Conservation (phyloP, 768 basidiomycete genomes). For the Clavulina sp. region DNA sequence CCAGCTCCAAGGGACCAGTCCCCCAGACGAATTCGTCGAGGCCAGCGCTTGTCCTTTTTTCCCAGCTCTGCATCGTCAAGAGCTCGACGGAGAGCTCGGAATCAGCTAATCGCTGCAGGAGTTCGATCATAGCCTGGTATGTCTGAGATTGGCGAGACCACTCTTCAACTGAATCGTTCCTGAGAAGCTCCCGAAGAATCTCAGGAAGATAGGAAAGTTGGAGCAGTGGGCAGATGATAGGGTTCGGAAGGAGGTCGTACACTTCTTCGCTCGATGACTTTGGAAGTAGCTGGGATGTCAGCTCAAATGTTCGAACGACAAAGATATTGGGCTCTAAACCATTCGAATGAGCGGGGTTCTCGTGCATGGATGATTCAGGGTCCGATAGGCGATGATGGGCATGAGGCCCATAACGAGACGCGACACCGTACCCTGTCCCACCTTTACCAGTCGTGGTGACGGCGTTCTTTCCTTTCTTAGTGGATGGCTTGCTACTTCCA, state of each 20-base stretch:
- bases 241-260: conserved; percentile 35
- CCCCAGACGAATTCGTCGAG: conserved; percentile 33
- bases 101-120: conserved; percentile 32
- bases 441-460: conserved; percentile 29
- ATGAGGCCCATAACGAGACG: conserved; percentile 1
- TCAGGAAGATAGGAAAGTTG: conserved; percentile 31
- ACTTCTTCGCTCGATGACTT: conserved; percentile 17
- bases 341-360: too few species aligned
- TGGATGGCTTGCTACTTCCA: too few species aligned
- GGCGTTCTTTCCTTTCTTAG: conserved; percentile 11
- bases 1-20: conserved; percentile 28
- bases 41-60: conserved; percentile 24
- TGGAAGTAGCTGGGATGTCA: conserved; percentile 30
- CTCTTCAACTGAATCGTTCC: conserved; percentile 39
- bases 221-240: conserved; percentile 26
- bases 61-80: conserved; percentile 26
- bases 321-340: too few species aligned
- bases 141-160: conserved; percentile 31
- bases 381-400: conserved; percentile 15
- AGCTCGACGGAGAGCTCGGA: conserved; percentile 32
- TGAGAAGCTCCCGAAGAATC: conserved; percentile 28
- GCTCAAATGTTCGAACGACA: conserved; percentile 25
- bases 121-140: conserved; percentile 31
- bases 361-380: too few species aligned
- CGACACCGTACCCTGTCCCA: conserved; percentile 33